A percentile compares a stretch with the other conserved stretches of the same genome.
These are phyloP conservation scores for Pycnococcus provasolii DNA, from an alignment of 139 green algal species.

Conservation along the genomic window DNA sequence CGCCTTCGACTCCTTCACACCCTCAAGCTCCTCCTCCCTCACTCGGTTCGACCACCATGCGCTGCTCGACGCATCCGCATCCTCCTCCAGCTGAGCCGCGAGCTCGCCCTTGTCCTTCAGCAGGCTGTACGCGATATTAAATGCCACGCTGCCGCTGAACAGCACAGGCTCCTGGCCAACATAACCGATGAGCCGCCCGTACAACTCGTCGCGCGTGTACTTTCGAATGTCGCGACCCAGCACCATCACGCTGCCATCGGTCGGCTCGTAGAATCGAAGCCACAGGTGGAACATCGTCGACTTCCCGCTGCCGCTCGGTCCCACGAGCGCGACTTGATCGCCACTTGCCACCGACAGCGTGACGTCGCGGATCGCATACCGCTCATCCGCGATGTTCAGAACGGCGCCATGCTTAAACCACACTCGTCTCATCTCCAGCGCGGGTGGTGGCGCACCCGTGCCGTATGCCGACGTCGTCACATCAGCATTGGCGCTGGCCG, in stretches of 20 bases:
- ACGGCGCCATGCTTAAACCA: too few relatives aligned
- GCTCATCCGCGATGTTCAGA: slow-evolving; percentile 11
- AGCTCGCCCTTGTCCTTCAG: neutral
- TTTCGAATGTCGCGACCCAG: slow-evolving; percentile 29
- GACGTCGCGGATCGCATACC: slow-evolving; percentile 26
- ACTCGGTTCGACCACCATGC: too few relatives aligned
- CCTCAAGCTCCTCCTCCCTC: too few relatives aligned
- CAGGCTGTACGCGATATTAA: slow-evolving; percentile 2
- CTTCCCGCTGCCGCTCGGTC: slow-evolving; percentile 71
- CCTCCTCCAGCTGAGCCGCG: too few relatives aligned
- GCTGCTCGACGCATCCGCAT: too few relatives aligned
- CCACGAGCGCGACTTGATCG: slow-evolving; percentile 66
- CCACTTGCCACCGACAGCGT: slow-evolving; percentile 40
- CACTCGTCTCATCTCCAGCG: too few relatives aligned
- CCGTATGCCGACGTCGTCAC: too few relatives aligned
- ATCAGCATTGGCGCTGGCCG: too few relatives aligned
- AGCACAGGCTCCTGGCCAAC: slow-evolving; percentile 68
- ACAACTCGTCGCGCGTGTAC: slow-evolving; percentile 48
- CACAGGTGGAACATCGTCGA: slow-evolving; percentile 68
- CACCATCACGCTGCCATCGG: slow-evolving; percentile 18
- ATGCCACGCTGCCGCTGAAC: neutral
- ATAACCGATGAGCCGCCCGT: slow-evolving; percentile 48
- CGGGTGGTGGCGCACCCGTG: too few relatives aligned
- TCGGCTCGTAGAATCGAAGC: slow-evolving; percentile 67
- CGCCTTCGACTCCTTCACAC: too few relatives aligned